Percentiles rank a stretch among this genome's conserved stretches.
Conservation (phyloP, 2,329 filamentous ascomycete species). For the Aulographum hederae region DNA sequence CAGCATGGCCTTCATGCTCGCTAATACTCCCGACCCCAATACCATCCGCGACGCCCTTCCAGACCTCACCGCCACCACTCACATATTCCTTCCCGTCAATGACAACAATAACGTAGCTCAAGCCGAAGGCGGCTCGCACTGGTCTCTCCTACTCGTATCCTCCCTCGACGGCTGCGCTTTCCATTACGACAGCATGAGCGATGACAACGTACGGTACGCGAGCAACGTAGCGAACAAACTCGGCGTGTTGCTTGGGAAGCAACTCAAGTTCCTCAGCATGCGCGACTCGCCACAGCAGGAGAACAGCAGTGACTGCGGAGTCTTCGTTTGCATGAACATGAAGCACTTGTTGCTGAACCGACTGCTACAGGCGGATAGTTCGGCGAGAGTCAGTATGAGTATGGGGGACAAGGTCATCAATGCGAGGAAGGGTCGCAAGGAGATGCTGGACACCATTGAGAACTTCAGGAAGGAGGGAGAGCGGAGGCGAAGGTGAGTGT, state of each 20-base stretch:
- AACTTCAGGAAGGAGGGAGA: constrained; percentile 74
- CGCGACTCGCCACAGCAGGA: constrained; percentile 78
- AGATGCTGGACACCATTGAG: constrained; percentile 84
- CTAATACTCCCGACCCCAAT: constrained; percentile 46
- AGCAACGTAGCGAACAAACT: constrained; percentile 51
- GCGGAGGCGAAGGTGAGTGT: constrained; percentile 57
- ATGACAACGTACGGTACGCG: constrained; percentile 60
- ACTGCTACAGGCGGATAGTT: constrained; percentile 59
- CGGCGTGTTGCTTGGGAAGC: constrained; percentile 44
- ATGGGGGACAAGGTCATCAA: constrained; percentile 74
- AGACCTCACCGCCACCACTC: constrained; percentile 62
- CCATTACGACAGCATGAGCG: constrained; percentile 80
- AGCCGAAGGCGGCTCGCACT: constrained; percentile 85
- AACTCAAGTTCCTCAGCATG: constrained; percentile 61
- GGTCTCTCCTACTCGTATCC: constrained; percentile 82
- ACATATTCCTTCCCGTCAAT: constrained; percentile 92
- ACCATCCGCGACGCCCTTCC: constrained; percentile 52
- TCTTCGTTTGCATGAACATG: constrained; percentile 94
- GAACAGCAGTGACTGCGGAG: constrained; percentile 84
- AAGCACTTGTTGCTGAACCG: constrained; percentile 76
- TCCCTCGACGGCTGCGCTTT: constrained; percentile 82
- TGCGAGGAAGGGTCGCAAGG: constrained; percentile 61
- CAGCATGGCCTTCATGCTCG: constrained; percentile 80
- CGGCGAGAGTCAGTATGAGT: constrained; percentile 86
- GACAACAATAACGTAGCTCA: constrained; percentile 58